Evolutionary conservation across 371 early-diverging fungal genomes (phyloP).

Genomic region (Phascolomyces articulosus): DNA sequence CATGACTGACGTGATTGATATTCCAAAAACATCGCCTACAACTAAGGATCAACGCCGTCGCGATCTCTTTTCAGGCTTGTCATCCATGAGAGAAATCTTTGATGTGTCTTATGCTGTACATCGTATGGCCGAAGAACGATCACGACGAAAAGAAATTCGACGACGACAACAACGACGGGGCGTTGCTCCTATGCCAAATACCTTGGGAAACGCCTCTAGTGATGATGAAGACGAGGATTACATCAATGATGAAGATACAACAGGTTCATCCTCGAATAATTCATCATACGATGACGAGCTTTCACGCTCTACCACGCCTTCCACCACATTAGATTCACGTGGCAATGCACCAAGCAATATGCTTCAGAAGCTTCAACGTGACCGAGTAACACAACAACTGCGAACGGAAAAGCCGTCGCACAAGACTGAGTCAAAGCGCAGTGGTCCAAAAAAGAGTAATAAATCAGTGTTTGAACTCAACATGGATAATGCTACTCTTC

Average conservation of each 20-base stretch:
- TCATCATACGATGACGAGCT: conserved; percentile 3
- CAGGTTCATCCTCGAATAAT: background rate
- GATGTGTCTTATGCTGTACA: conserved; percentile 54
- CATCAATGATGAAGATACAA: conserved; percentile 22
- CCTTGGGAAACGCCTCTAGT: conserved; percentile 31
- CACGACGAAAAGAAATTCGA: conserved; percentile 29
- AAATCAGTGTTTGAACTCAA: conserved; percentile 50
- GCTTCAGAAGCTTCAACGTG: conserved; percentile 14
- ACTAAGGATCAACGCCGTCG: conserved; percentile 12
- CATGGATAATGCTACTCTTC: conserved; percentile 58
- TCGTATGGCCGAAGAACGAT: conserved; percentile 54
- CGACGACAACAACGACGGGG: conserved; percentile 11
- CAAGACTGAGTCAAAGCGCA: conserved; percentile 6
- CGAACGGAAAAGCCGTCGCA: conserved; percentile 4
- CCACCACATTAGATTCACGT: background rate
- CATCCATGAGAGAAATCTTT: conserved; percentile 52
- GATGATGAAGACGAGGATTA: conserved; percentile 29
- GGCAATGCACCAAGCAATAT: conserved; percentile 10
- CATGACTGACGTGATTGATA: conserved; percentile 12
- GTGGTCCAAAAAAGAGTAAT: conserved; percentile 6
- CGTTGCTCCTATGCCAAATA: conserved; percentile 10
- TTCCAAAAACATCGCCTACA: conserved; percentile 6
- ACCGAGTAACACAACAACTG: conserved; percentile 11
- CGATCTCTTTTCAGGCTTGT: conserved; percentile 32
- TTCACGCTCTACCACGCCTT: background rate